A percentile compares a stretch with the other conserved stretches of the same genome.
phyloP scores from a whole-genome alignment of 2,329 filamentous ascomycete genomes.

The Botryosphaeria dothidea region DNA sequence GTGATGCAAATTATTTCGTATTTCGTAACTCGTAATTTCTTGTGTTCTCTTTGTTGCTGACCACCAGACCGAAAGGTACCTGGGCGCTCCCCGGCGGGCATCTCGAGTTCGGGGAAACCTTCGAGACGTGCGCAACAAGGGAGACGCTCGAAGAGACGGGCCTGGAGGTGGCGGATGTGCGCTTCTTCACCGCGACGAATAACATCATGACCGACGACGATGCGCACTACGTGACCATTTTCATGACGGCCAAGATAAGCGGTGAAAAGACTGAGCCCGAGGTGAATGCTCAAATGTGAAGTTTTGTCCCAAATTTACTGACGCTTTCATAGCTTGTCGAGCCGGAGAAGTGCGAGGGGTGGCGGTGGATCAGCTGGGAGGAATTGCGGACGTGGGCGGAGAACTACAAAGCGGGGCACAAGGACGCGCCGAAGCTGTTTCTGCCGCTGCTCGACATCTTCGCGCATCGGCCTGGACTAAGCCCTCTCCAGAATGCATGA shows the following conservation, averaged over 20 bases:
- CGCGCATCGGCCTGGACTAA: constrained; percentile 27
- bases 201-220: constrained; percentile 60
- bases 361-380: constrained; percentile 56
- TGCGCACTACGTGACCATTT: constrained; percentile 76
- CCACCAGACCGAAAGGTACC: constrained; percentile 51
- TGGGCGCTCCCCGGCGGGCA: constrained; percentile 72
- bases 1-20: too few species aligned
- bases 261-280: constrained; percentile 53
- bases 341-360: constrained; percentile 56
- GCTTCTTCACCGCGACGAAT: constrained; percentile 65
- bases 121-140: constrained; percentile 60
- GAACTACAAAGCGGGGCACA: constrained; percentile 31
- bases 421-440: constrained; percentile 43
- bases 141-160: constrained; percentile 63
- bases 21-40: background rate
- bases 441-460: constrained; percentile 50
- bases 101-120: constrained; percentile 64
- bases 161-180: constrained; percentile 35
- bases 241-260: constrained; percentile 57
- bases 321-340: constrained; percentile 37
- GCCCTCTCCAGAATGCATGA: background rate
- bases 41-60: too few species aligned
- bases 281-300: constrained; percentile 52
- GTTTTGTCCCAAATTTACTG: background rate
- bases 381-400: constrained; percentile 43